phyloP scores from a whole-genome alignment of 2,329 filamentous ascomycete species.

The Claviceps quebecensis region DNA sequence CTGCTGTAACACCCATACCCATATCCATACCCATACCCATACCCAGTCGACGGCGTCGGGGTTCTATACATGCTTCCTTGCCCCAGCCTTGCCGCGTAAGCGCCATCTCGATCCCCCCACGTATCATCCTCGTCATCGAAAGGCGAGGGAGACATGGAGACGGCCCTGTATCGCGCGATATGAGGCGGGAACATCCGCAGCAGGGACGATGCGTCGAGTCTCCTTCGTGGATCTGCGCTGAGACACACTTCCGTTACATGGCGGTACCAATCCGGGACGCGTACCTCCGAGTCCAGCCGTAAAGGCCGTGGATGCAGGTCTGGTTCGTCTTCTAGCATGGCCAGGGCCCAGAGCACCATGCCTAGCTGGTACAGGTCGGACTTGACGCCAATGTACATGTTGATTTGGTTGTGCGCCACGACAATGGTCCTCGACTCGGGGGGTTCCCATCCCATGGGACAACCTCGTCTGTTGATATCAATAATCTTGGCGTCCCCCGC shows the following conservation, averaged over 20 bases:
- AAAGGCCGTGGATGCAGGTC: constrained; percentile 65
- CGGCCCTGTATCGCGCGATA: constrained; percentile 4
- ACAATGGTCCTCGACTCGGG: constrained; percentile 80
- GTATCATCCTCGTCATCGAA: constrained; percentile 26
- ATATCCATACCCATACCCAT: constrained; percentile 27
- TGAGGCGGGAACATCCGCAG: constrained; percentile 49
- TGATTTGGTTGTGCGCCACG: constrained; percentile 75
- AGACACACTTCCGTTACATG: constrained; percentile 65
- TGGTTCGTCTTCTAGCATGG: constrained; percentile 77
- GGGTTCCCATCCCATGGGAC: constrained; percentile 93
- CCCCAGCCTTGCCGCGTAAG: constrained; percentile 20
- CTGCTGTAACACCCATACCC: constrained; percentile 28
- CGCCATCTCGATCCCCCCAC: constrained; percentile 14
- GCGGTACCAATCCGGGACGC: constrained; percentile 68
- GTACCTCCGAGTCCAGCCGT: constrained; percentile 38
- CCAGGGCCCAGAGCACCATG: constrained; percentile 92
- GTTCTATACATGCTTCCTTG: constrained; percentile 23
- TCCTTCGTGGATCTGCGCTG: constrained; percentile 54
- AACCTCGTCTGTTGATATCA: constrained; percentile 95
- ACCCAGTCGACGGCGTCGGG: constrained; percentile 28
- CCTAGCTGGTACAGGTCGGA: constrained; percentile 92
- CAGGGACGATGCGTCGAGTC: constrained; percentile 60
- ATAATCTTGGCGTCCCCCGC: constrained; percentile 87
- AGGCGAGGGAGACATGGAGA: constrained; percentile 19
- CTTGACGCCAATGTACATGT: constrained; percentile 97